Conservation (phyloP, 2,329 filamentous ascomycete genomes). For the Gaeumannomyces sp. region DNA sequence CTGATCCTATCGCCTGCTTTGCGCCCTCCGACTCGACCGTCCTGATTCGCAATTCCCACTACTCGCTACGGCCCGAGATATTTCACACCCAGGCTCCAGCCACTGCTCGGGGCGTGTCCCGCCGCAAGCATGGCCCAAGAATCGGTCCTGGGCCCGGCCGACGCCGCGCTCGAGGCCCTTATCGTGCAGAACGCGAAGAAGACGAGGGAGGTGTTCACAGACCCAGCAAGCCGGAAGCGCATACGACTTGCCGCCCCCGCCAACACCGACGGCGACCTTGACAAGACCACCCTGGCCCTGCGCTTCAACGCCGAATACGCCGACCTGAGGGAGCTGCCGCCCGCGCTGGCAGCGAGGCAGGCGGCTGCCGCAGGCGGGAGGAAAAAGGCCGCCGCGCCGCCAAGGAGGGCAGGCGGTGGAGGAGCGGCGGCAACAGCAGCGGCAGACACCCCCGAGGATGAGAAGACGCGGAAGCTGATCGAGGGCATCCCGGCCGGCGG, state of each 20-base stretch:
- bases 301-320: slow-evolving; percentile 71
- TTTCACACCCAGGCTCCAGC: neutral
- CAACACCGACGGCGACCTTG: slow-evolving; percentile 30
- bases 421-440: slow-evolving; percentile 36
- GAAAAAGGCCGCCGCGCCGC: slow-evolving; percentile 38
- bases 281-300: slow-evolving; percentile 40
- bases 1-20: neutral
- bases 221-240: slow-evolving; percentile 24
- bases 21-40: neutral
- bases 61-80: neutral
- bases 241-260: slow-evolving; percentile 31
- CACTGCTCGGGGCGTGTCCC: neutral
- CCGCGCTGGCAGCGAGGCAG: slow-evolving; percentile 72
- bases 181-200: slow-evolving; percentile 35
- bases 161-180: slow-evolving; percentile 27
- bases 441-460: slow-evolving; percentile 31
- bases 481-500: slow-evolving; percentile 45
- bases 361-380: slow-evolving; percentile 56
- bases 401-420: slow-evolving; percentile 64
- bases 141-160: slow-evolving; percentile 18
- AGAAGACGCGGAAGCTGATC: slow-evolving; percentile 59
- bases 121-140: slow-evolving; percentile 24
- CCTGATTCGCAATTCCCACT: neutral
- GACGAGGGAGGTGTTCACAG: slow-evolving; percentile 33
- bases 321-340: slow-evolving; percentile 69